Base-by-base conservation (phyloP, 2,329 filamentous ascomycete species). In the Neonectria magnoliae region DNA sequence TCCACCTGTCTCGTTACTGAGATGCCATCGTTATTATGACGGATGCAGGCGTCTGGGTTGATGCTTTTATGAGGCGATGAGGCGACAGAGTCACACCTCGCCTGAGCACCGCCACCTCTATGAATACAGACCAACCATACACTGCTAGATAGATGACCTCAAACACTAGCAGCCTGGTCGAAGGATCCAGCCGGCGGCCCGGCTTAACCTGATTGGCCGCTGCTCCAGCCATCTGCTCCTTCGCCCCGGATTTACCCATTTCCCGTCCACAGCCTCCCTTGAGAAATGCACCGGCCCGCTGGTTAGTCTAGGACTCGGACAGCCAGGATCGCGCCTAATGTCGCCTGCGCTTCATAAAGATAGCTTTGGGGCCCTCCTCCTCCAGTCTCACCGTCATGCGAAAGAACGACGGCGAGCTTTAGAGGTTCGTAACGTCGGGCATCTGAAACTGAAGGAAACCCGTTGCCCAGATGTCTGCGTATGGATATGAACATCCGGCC, bases 71-170 rank as follows among this genome's bases (percentile, higher is more conserved):
- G 18, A 50, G 38, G 22, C 52, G 27, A 42, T 29, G n/a, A 51
- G 56, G n/a, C 47, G 31, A 41, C 20, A 45, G 38, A 45, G 27
- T 33, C 47, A 27, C 36, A 27, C 25, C 55, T 54, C 50, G 31
- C 44, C 36, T 60, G 59, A 66, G 55, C 65, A 60, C 52, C 41
- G 58, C 59, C 45, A 25, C 52, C 62, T 58, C 64, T 60, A 65
- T 67, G 38, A 65, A 58, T 55, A 51, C 44, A 36, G 36, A 53
- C 70, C 68, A 72, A 72, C 71, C 18, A 31, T 33, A 14, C 7
- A 5, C n/a, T 29, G 22, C 50, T 18, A n/a, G 18, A 48, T 18
- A n/a, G 18, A 48, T 64, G 41, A 42, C 51, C 27, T 64, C 54
- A 64, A 60, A 56, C 56, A 31, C 44, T 50, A 54, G 5, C 13